phyloP scores from a whole-genome alignment of 805 yeast species.

The Candida manassasensis region DNA sequence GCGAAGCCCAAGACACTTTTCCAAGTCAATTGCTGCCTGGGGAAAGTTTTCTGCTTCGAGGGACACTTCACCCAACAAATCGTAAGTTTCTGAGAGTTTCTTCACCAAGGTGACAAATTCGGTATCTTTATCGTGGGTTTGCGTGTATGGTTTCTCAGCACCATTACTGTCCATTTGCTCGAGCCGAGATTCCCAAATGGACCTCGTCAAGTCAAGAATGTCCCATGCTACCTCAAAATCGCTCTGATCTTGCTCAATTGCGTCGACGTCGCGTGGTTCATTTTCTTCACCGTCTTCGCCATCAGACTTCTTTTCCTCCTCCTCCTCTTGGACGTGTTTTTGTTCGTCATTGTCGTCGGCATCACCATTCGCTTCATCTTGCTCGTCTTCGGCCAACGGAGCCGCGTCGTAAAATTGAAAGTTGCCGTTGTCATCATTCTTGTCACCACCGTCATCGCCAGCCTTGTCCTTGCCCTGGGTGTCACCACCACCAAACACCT shows the following conservation, averaged over 20 bases:
- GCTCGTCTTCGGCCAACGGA: slow-evolving; percentile 17
- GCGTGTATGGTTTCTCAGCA: slow-evolving; percentile 23
- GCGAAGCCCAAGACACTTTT: slow-evolving; percentile 52
- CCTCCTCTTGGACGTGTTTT: slow-evolving; percentile 45
- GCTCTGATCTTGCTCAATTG: slow-evolving; percentile 42
- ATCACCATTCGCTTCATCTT: slow-evolving; percentile 17
- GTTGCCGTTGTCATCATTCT: slow-evolving; percentile 20
- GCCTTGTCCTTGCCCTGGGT: slow-evolving; percentile 16
- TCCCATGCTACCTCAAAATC: slow-evolving; percentile 92
- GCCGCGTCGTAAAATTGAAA: slow-evolving; percentile 20
- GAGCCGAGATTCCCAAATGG: slow-evolving; percentile 47
- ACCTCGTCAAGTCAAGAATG: slow-evolving; percentile 71
- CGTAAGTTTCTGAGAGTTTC: slow-evolving; percentile 70
- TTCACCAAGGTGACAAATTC: slow-evolving; percentile 34
- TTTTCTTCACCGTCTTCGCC: slow-evolving; percentile 9
- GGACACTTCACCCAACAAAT: slow-evolving; percentile 82
- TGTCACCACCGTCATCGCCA: slow-evolving; percentile 15
- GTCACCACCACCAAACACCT: slow-evolving; percentile 58
- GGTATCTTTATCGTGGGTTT: slow-evolving; percentile 16
- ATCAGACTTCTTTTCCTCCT: slow-evolving; percentile 32
- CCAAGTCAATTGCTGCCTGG: slow-evolving; percentile 71
- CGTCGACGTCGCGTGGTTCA: slow-evolving; percentile 18
- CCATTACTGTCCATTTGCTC: slow-evolving; percentile 8
- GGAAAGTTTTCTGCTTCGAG: slow-evolving; percentile 83
- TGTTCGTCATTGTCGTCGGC: slow-evolving; percentile 21